Base-by-base conservation (phyloP, 1,139 yeast genomes). In the Casaregolazyma suthepensis region DNA sequence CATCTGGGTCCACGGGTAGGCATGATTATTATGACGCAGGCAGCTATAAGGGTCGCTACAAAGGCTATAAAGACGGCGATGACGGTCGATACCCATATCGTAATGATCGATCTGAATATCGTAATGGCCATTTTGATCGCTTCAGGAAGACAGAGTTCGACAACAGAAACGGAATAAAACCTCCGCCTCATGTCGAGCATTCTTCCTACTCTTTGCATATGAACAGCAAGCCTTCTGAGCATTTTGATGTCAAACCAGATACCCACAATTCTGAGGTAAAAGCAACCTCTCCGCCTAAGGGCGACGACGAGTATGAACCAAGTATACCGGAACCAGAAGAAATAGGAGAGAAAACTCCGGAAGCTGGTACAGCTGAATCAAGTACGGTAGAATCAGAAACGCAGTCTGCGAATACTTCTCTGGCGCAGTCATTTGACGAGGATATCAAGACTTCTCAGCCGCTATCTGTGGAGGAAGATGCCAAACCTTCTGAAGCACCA, bases 41-140 rank as follows among this genome's bases (percentile, higher is more conserved):
- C n/a, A 47, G 43, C n/a, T 47, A 53, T 12, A 51, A 57, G 6
- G 54, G 46, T 23, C 57, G 52, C 7, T 44, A 43, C 22, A 43
- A 46, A 20, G 37, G 52, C 7, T 48, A 43, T 31, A 43, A 46
- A 19, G 35, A 17, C n/a, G 29, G 40, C 22, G 52, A 49, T 19
- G 52, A 49, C 15, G 48, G 45, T 31, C 44, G 48, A 10, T 44
- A 49, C 35, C 23, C 45, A 20, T 49, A 49, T 29, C 31, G 52
- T 22, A 31, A 31, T 7, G 22, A 35, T 35, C 3, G 40, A 6
- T 7, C 40, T 2, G 40, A 35, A 2, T 17, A 15, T 35, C 40
- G 40, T 35, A 35, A 6, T n/a, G 2, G 7, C 9, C 17, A 13
- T 35, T 35, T 9, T 35, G 40, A 35, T 17, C 40, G 40, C 13